phyloP scores from a whole-genome alignment of 352 stramenopile genomes.

The Thalassiosira exigua region DNA sequence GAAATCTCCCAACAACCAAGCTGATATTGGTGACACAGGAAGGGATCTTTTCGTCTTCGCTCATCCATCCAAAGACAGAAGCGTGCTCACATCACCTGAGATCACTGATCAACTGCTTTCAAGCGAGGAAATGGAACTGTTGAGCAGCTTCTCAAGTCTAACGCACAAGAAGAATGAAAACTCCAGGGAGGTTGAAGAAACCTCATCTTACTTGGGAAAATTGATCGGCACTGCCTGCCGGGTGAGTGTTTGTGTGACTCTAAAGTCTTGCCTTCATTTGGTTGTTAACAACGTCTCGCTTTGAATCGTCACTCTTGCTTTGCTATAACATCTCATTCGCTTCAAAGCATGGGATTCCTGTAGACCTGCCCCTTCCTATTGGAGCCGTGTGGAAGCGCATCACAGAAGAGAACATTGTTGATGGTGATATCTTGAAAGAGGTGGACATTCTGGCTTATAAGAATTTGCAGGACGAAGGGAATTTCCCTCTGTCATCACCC shows the following conservation, averaged over 20 bases:
- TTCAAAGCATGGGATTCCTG: conserved; percentile 92
- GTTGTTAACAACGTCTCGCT: no score
- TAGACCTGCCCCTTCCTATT: conserved; percentile 82
- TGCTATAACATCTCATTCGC: no score
- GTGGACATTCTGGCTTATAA: conserved; percentile 74
- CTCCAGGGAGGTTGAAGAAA: conserved; percentile 90
- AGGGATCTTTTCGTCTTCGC: conserved; percentile 83
- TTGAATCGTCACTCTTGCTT: no score
- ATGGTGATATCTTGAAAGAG: conserved; percentile 65
- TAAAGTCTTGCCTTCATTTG: no score
- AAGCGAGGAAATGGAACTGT: conserved; percentile 76
- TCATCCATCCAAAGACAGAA: conserved; percentile 22
- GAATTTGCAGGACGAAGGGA: conserved; percentile 42
- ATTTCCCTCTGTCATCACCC: conserved; percentile 4
- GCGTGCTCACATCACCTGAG: conserved; percentile 15
- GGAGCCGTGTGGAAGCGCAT: conserved; percentile 77
- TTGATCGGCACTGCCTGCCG: conserved; percentile 94
- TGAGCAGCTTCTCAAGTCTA: conserved; percentile 83
- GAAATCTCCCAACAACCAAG: conserved; percentile 76
- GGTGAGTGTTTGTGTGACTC: no score
- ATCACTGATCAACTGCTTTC: conserved; percentile 54
- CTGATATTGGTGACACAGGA: conserved; percentile 77
- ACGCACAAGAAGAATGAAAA: conserved; percentile 82
- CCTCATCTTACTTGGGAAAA: conserved; percentile 95
- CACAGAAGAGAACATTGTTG: conserved; percentile 64